phyloP scores from a whole-genome alignment of 768 basidiomycete genomes.

The Mycena olivaceomarginata region DNA sequence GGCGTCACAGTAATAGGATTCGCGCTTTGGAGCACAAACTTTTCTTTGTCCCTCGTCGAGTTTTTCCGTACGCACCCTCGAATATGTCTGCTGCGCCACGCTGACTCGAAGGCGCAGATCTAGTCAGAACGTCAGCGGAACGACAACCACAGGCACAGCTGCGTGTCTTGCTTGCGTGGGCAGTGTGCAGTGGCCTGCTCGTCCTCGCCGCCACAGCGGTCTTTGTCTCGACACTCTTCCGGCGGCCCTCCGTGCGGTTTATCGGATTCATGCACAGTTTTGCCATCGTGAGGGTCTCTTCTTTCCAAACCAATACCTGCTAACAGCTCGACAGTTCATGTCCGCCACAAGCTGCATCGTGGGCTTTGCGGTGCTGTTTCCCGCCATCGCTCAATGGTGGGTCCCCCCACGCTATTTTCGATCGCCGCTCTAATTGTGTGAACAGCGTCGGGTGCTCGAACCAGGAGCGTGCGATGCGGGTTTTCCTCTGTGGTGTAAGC shows the following conservation, averaged over 20 bases:
- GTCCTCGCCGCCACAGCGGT: background rate
- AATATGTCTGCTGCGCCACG: background rate
- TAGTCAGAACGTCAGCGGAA: background rate
- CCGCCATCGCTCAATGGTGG: conserved; percentile 32
- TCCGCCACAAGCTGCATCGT: conserved; percentile 24
- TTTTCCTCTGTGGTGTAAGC: conserved; percentile 20
- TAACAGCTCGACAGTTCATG: conserved; percentile 13
- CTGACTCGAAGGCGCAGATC: background rate
- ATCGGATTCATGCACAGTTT: conserved; percentile 8
- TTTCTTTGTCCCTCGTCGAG: conserved; percentile 28
- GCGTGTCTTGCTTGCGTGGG: conserved; percentile 26
- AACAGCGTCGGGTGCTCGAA: background rate
- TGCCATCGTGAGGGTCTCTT: conserved; percentile 11
- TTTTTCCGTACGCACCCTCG: conserved; percentile 12
- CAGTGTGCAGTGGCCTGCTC: conserved; percentile 18
- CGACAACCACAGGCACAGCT: background rate
- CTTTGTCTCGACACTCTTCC: conserved; percentile 16
- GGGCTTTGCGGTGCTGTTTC: conserved; percentile 30
- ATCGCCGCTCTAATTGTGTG: background rate
- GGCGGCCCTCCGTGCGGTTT: background rate
- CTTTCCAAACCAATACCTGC: too few relatives aligned
- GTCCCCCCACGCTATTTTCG: background rate
- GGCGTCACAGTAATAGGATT: background rate
- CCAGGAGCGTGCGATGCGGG: conserved; percentile 12
- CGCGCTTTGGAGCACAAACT: conserved; percentile 4